Evolutionary conservation across 2,329 filamentous ascomycete species (phyloP).

Genomic region (Colletotrichum sp.): DNA sequence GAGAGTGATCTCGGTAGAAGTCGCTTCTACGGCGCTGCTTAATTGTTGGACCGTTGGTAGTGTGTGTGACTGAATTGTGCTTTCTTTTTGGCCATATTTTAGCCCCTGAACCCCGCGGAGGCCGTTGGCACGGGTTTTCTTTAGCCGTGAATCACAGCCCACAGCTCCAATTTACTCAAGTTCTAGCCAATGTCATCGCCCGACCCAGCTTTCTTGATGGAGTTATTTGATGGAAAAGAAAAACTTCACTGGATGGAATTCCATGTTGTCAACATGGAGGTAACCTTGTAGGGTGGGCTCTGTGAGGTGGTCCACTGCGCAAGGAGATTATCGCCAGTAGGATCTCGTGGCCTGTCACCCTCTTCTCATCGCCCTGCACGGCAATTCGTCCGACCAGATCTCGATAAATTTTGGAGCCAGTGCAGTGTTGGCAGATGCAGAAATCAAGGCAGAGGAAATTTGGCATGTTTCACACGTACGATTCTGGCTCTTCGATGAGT

Average conservation of each 20-base stretch:
- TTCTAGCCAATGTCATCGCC: not conserved
- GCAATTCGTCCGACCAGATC: slow-evolving; percentile 9
- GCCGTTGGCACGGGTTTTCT: not conserved
- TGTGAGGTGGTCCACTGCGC: not conserved
- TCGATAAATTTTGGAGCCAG: not conserved
- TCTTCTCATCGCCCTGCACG: not conserved
- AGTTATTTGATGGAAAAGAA: not conserved
- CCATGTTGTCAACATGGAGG: not conserved
- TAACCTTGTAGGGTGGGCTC: not conserved
- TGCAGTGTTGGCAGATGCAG: not conserved
- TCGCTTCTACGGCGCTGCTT: not conserved
- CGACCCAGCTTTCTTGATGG: not conserved
- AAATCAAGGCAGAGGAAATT: slow-evolving; percentile 18
- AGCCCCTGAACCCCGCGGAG: not conserved
- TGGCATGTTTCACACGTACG: not conserved
- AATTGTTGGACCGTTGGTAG: not conserved
- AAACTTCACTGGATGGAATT: not conserved
- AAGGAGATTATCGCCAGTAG: slow-evolving; percentile 2
- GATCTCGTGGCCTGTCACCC: not conserved
- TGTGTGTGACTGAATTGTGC: not conserved
- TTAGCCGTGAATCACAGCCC: not conserved
- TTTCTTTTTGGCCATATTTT: not conserved
- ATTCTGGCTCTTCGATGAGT: not conserved
- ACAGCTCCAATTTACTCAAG: not conserved
- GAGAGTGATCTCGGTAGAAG: not conserved